Base-by-base conservation (phyloP, 164 flowering plant species). In the Cinnamomum chago region DNA sequence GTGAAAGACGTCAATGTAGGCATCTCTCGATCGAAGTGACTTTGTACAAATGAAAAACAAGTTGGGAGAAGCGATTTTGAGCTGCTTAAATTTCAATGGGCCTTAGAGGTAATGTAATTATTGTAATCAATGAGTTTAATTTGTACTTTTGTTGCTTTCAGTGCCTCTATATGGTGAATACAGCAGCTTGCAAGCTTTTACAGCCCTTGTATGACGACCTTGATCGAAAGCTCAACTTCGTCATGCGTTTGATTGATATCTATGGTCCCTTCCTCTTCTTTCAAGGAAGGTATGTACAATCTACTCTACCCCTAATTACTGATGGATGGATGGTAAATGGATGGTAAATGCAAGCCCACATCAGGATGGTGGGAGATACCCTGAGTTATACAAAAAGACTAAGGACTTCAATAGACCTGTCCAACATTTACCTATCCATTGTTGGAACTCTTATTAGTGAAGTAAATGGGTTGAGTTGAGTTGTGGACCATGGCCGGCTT, bases 261-360 rank as follows among this genome's bases (percentile, higher is more conserved):
- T 89, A 88, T 73, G 71, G 76, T 25, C 89, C 93, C 7, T 90
- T 88, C 73, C 70, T 87, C 73, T 88, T 88, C 83, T 88, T 86
- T 77, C 67, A 76, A 60, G 93, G 88, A 62, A 47, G 76, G 93
- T 90, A 83, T 0, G 88, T 20, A 5, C 10, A n/a, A 11, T 17
- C 20, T 20, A 40, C 47, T 40, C 11, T 40, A 7, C 47, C 47
- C 47, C 47, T 40, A 40, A 40, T 40, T 35, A 35, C 2, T 28
- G 47, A 40, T 40, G 3, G 11, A 40, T 40, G 47, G 47, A 40
- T 40, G 47, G 47, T 7, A 40, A 6, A 40, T 40, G 47, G 47
- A 40, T 40, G 47, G 47, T 7, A 40, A 6, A 40, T 40, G n/a
- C n/a, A n/a, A n/a, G 47, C 47, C 10, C 47, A 40, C 47, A 40